Conservation (phyloP, 2,329 filamentous ascomycete species). For the Verticillium tricorpus region DNA sequence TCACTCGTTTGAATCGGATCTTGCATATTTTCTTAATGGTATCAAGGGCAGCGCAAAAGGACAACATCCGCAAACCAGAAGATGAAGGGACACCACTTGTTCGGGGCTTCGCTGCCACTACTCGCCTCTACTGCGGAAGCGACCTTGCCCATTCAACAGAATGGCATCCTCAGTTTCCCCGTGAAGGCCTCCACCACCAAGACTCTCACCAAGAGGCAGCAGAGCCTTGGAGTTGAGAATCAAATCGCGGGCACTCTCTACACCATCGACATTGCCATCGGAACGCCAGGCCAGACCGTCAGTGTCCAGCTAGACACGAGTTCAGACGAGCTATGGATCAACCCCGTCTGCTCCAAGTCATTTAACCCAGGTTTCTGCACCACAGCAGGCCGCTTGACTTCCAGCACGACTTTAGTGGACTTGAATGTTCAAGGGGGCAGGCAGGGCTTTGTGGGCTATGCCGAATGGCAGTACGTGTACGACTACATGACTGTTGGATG, state of each 20-base stretch:
- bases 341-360: slow-evolving; percentile 31
- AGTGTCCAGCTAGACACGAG: slow-evolving; percentile 36
- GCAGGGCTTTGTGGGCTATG: slow-evolving; percentile 26
- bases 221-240: slow-evolving; percentile 16
- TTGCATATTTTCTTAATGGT: background rate
- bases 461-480: slow-evolving; percentile 27
- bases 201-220: slow-evolving; percentile 19
- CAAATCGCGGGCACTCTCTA: slow-evolving; percentile 27
- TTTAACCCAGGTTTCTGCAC: slow-evolving; percentile 21
- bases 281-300: slow-evolving; percentile 31
- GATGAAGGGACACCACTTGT: background rate
- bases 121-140: background rate
- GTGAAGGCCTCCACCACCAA: background rate
- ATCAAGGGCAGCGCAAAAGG: background rate
- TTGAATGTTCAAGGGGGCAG: slow-evolving; percentile 18
- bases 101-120: background rate
- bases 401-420: slow-evolving; percentile 23
- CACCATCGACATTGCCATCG: slow-evolving; percentile 31
- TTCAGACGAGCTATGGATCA: slow-evolving; percentile 37
- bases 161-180: slow-evolving; percentile 1
- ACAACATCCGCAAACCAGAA: too few species aligned
- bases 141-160: background rate
- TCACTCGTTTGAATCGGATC: background rate
- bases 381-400: slow-evolving; percentile 23
- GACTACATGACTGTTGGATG: slow-evolving; percentile 27